Evolutionary conservation across 805 yeast genomes (phyloP).

Genomic region (Zygoascus ofunaensis): DNA sequence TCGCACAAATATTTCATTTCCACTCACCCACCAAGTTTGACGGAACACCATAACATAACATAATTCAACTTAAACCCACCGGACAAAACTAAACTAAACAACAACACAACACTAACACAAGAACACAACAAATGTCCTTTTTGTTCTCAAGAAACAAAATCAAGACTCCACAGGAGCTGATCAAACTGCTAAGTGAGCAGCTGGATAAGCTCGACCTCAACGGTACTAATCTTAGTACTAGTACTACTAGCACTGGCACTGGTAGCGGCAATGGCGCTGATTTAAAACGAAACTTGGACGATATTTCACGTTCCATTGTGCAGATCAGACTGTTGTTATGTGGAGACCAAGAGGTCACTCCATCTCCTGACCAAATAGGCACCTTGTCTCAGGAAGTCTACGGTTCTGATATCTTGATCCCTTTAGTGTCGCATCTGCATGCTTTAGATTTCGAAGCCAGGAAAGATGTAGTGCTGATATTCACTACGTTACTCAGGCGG

Average conservation of each 20-base stretch:
- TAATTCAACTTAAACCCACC: not conserved
- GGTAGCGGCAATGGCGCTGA: no score
- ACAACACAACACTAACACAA: slow-evolving; percentile 1
- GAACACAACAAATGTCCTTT: slow-evolving; percentile 57
- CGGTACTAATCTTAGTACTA: no score
- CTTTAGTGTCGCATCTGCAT: slow-evolving; percentile 49
- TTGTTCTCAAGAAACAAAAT: slow-evolving; percentile 78
- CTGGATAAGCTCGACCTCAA: slow-evolving; percentile 38
- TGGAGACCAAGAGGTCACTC: slow-evolving; percentile 47
- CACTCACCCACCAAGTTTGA: no score
- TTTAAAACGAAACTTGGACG: slow-evolving; percentile 53
- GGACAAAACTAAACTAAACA: not conserved
- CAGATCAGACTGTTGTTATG: slow-evolving; percentile 59
- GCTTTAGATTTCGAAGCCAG: slow-evolving; percentile 81
- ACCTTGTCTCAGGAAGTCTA: slow-evolving; percentile 74
- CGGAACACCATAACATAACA: no score
- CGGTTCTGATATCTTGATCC: slow-evolving; percentile 55
- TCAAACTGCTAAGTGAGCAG: slow-evolving; percentile 66
- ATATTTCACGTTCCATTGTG: slow-evolving; percentile 51
- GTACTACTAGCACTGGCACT: no score
- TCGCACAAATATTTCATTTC: no score
- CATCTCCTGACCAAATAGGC: slow-evolving; percentile 65
- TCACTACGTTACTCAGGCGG: slow-evolving; percentile 68
- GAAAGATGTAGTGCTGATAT: slow-evolving; percentile 67
- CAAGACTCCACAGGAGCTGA: slow-evolving; percentile 79